Evolutionary conservation across 306 rosid genomes (phyloP), one percentile per base, ranked within the genome.

Genomic region (Abrus precatorius): DNA sequence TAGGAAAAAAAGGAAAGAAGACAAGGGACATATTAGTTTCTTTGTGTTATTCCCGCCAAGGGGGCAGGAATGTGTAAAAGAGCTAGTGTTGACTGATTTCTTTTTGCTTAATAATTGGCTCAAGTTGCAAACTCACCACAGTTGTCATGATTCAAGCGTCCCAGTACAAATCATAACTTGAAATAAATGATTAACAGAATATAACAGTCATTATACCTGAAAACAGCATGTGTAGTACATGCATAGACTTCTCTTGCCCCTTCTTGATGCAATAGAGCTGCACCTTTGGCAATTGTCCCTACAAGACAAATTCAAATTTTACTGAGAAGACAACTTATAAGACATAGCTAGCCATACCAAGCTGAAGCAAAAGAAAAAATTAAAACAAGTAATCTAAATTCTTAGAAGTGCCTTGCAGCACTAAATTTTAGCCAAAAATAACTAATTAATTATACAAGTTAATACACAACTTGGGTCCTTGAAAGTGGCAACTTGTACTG

Each of bases 171-270:
- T 68, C 76, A 40, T 9, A 30, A 59, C 38, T 7, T 36, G 68
- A 85, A 55, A 65, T 27, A 34, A 72, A 34, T 60, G 3, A 44
- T 68, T 64, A 11, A 71, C 43, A 27, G 45, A 60, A 73, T 43
- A 38, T 27, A 49, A 68, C 67, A 71, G 33, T 14, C 74, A 60
- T 66, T 73, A 74, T 90, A 94, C 98, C 98, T 94, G 80, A 94
- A 94, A 59, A 94, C 98, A 70, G 98, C 98, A 88, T 94, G 98
- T 9, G 98, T 94, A 80, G 87, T 85, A 86, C 97, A 94, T 12
- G 98, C 98, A 89, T 94, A 94, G 79, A 94, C 98, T 89, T 94
- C 98, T 87, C 97, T 88, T 53, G 97, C 98, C 66, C 98, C 98
- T 83, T 88, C 98, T 86, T 94, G 98, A 85, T 94, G 98, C 82